A percentile compares a stretch with the other conserved stretches of the same genome.
Evolutionary conservation across 1,139 yeast species (phyloP).

Genomic region (Pichia sp.): DNA sequence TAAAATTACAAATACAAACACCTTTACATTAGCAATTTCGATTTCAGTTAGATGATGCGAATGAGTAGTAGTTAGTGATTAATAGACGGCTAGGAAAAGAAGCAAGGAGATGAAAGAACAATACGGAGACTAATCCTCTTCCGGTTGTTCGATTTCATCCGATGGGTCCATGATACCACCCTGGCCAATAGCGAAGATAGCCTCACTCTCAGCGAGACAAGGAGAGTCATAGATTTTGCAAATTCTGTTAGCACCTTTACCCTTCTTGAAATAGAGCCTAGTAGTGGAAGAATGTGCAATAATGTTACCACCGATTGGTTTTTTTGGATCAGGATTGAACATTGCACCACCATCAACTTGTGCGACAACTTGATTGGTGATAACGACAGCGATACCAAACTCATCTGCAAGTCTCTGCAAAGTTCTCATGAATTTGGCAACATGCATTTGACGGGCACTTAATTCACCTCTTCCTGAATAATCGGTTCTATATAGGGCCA

Average conservation of each 20-base stretch:
- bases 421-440: slow-evolving; percentile 87
- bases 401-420: slow-evolving; percentile 94
- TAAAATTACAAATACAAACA: no score
- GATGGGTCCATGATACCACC: slow-evolving; percentile 97
- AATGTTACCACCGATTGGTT: slow-evolving; percentile 98
- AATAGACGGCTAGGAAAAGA: no score
- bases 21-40: no score
- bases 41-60: not conserved
- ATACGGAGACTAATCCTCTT: slow-evolving; percentile 44
- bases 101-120: not conserved
- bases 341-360: slow-evolving; percentile 89
- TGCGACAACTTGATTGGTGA: slow-evolving; percentile 96
- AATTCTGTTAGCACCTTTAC: slow-evolving; percentile 84
- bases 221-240: slow-evolving; percentile 95
- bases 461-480: slow-evolving; percentile 95
- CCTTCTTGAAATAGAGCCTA: slow-evolving; percentile 81
- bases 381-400: slow-evolving; percentile 97
- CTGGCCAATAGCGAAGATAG: slow-evolving; percentile 91
- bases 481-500: slow-evolving; percentile 95
- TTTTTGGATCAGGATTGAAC: slow-evolving; percentile 95
- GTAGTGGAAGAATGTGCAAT: slow-evolving; percentile 97
- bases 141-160: slow-evolving; percentile 36
- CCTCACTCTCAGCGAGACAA: slow-evolving; percentile 90
- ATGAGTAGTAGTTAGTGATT: not conserved
- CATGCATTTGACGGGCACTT: slow-evolving; percentile 90